Percentiles rank a stretch among this genome's conserved stretches.
phyloP scores from a whole-genome alignment of 352 stramenopile species.

The Pseudoperonospora humuli region DNA sequence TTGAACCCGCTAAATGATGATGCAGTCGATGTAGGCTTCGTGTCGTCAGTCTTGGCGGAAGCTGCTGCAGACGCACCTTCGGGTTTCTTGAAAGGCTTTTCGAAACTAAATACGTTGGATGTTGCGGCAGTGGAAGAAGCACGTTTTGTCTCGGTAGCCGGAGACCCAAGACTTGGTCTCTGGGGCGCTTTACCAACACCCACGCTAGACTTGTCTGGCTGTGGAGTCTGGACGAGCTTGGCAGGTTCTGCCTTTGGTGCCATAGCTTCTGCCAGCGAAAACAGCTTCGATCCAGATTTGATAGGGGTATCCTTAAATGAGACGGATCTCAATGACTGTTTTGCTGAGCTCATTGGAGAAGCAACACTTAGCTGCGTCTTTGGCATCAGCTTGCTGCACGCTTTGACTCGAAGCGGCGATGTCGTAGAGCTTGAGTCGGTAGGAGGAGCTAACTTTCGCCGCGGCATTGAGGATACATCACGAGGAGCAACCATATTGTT shows the following conservation, averaged over 20 bases:
- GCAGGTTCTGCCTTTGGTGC: slow-evolving; percentile 38
- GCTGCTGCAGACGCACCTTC: slow-evolving; percentile 5
- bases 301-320: slow-evolving; percentile 51
- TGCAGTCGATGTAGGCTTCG: not conserved
- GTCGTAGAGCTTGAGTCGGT: slow-evolving; percentile 23
- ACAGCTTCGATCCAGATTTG: slow-evolving; percentile 53
- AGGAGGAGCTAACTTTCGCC: slow-evolving; percentile 27
- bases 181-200: slow-evolving; percentile 32
- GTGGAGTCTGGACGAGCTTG: slow-evolving; percentile 42
- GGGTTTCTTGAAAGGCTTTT: slow-evolving; percentile 13
- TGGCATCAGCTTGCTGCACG: slow-evolving; percentile 65
- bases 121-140: slow-evolving; percentile 6
- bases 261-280: slow-evolving; percentile 54
- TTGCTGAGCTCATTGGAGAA: slow-evolving; percentile 50
- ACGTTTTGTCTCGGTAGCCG: slow-evolving; percentile 9
- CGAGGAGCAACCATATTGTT: slow-evolving; percentile 52
- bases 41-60: slow-evolving; percentile 5
- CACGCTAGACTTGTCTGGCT: slow-evolving; percentile 29
- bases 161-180: slow-evolving; percentile 29
- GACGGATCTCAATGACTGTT: slow-evolving; percentile 30
- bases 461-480: slow-evolving; percentile 39
- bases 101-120: slow-evolving; percentile 22
- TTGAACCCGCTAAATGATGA: slow-evolving; percentile 11
- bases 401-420: slow-evolving; percentile 33
- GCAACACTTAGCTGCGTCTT: slow-evolving; percentile 54